Base-by-base conservation (phyloP, 495 filamentous ascomycete species). In the Penicillium maclennaniae region DNA sequence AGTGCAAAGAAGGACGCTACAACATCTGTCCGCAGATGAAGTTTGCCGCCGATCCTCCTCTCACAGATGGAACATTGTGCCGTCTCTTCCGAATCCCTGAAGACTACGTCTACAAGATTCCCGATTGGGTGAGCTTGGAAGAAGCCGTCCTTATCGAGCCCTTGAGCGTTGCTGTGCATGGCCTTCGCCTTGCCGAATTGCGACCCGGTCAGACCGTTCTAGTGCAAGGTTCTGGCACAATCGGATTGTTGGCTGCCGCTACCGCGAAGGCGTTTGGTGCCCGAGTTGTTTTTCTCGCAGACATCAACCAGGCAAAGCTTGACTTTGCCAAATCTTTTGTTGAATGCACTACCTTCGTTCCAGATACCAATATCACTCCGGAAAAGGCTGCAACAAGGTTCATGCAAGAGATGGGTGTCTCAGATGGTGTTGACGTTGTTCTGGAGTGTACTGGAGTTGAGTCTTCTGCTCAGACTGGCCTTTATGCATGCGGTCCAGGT, bases 101-200 rank as follows among this genome's bases (percentile, higher is more conserved):
- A 46, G 87, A 91, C 66, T 90, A 89, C 61, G 89, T 86, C 74
- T 89, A 90, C 65, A 83, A 83, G 66, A 79, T 95, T 0, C 87
- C 88, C 1, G 79, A 80, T 4, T 58, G 70, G 55, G 82, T 93
- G 44, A 78, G 74, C 1, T 70, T 88, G 27, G 86, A 91, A 66
- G 88, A 93, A 66, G 89, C 87, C 37, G 89, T 87, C 6, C 71
- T 93, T 46, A 79, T 93, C 54, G 89, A 95, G 76, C 89, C 89
- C 4, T 75, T 92, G 7, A 78, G 81, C 50, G 89, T 95, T 7
- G 89, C 83, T 7, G 87, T 92, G 42, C 87, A 91, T 65, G 85
- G 91, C 43, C 75, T 79, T 40, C 79, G 80, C 55, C 82, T 88
- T 66, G 87, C 84, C 0, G 73, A 62, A 43, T 71, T 92, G 16